phyloP scores from a whole-genome alignment of 2,329 filamentous ascomycete genomes.

The Chalaropsis ovoidea region DNA sequence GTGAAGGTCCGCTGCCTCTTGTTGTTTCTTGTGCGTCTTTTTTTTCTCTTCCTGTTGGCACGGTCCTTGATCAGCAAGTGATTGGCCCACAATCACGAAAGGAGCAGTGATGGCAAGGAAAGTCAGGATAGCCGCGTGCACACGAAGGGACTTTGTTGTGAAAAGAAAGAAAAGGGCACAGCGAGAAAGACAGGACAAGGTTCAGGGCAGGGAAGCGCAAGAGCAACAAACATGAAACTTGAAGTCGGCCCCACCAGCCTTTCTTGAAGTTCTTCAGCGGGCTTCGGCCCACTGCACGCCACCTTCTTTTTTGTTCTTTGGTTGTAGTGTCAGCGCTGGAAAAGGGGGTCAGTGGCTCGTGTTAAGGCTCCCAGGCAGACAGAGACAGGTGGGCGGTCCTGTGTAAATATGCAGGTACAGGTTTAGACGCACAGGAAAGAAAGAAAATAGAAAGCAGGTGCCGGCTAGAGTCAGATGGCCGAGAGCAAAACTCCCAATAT shows the following conservation, averaged over 20 bases:
- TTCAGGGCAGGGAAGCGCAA: no score
- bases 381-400: not conserved
- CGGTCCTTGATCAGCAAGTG: conserved; percentile 3
- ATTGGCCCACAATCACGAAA: not conserved
- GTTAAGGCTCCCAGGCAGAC: not conserved
- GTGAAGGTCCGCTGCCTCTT: not conserved
- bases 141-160: no score
- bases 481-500: no score
- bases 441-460: not conserved
- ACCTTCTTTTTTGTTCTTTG: not conserved
- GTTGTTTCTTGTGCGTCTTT: not conserved
- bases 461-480: no score
- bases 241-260: conserved; percentile 1
- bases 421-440: not conserved
- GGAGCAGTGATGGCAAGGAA: not conserved
- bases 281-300: not conserved
- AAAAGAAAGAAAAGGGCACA: not conserved
- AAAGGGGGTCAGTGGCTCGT: not conserved
- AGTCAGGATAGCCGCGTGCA: not conserved
- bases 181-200: not conserved
- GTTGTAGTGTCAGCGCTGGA: not conserved
- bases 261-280: not conserved
- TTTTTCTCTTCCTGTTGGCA: not conserved
- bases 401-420: conserved; percentile 11
- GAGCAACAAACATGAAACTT: conserved; percentile 3